These are phyloP conservation scores for Serpula lacrymans DNA, from an alignment of 768 basidiomycete species.

Conservation along the genomic window DNA sequence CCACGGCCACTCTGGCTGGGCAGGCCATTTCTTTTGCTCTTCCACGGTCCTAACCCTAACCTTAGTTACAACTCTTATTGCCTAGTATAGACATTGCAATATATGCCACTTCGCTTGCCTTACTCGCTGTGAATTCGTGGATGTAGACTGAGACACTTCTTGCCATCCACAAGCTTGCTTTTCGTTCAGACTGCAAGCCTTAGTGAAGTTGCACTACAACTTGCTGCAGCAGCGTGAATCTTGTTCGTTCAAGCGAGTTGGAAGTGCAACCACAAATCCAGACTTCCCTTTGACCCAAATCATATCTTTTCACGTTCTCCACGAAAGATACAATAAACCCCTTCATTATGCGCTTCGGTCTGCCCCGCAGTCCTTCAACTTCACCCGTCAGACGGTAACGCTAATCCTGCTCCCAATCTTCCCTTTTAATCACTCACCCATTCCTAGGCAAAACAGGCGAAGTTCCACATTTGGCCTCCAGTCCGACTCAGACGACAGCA, in stretches of 20 bases:
- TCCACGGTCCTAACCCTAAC: background rate
- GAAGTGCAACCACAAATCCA: background rate
- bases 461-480: slow-evolving; percentile 54
- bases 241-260: no score
- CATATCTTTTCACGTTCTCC: background rate
- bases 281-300: background rate
- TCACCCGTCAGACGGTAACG: slow-evolving; percentile 43
- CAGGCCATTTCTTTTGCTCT: background rate
- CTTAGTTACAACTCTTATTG: background rate
- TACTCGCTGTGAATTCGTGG: no score
- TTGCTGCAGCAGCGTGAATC: no score
- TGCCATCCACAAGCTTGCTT: no score
- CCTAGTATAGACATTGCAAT: background rate
- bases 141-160: no score
- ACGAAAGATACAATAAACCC: slow-evolving; percentile 2
- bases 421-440: slow-evolving; percentile 1
- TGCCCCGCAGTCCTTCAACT: slow-evolving; percentile 49
- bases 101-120: no score
- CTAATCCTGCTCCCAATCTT: slow-evolving; percentile 10
- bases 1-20: slow-evolving; percentile 2
- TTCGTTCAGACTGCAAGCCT: no score
- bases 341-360: slow-evolving; percentile 48
- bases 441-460: slow-evolving; percentile 22
- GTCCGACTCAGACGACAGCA: slow-evolving; percentile 44
- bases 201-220: no score